A percentile compares a stretch with the other conserved stretches of the same genome.
These are phyloP conservation scores for Hypocreales sp. DNA, from an alignment of 2,329 filamentous ascomycete species.

Conservation along the genomic window DNA sequence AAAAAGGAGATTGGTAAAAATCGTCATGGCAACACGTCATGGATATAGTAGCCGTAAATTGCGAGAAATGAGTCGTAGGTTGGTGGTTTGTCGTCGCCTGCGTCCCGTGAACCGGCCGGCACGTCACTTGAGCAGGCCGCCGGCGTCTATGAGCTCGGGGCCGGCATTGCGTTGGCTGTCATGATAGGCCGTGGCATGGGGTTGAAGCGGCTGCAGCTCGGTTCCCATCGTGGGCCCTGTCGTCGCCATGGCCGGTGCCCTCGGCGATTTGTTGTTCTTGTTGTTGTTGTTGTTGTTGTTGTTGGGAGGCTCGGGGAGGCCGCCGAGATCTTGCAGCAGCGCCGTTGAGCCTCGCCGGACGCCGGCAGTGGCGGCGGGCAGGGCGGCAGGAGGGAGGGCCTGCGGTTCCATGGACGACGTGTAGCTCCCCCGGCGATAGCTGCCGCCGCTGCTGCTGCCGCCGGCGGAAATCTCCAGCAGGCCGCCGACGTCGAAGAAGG, in stretches of 20 bases:
- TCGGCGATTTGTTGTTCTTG: too few relatives aligned
- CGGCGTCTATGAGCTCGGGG: conserved; percentile 21
- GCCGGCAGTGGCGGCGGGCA: conserved; percentile 28
- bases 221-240: conserved; percentile 19
- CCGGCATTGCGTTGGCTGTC: conserved; percentile 14
- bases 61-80: too few relatives aligned
- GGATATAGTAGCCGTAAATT: too few relatives aligned
- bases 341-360: conserved; percentile 39
- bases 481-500: conserved; percentile 76
- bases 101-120: too few relatives aligned
- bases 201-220: conserved; percentile 30
- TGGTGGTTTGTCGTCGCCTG: too few relatives aligned
- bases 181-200: conserved; percentile 17
- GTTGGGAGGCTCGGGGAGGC: conserved; percentile 29
- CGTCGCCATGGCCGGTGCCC: conserved; percentile 13
- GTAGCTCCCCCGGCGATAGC: conserved; percentile 23
- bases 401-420: conserved; percentile 23
- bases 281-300: too few relatives aligned
- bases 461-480: conserved; percentile 39
- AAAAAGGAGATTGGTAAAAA: too few relatives aligned
- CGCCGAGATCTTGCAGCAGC: conserved; percentile 42
- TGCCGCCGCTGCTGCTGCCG: conserved; percentile 15
- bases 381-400: conserved; percentile 23
- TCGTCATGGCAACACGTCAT: too few relatives aligned
- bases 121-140: conserved; percentile 21